phyloP scores from a whole-genome alignment of 352 stramenopile genomes.

The Aphanomyces stellatus region DNA sequence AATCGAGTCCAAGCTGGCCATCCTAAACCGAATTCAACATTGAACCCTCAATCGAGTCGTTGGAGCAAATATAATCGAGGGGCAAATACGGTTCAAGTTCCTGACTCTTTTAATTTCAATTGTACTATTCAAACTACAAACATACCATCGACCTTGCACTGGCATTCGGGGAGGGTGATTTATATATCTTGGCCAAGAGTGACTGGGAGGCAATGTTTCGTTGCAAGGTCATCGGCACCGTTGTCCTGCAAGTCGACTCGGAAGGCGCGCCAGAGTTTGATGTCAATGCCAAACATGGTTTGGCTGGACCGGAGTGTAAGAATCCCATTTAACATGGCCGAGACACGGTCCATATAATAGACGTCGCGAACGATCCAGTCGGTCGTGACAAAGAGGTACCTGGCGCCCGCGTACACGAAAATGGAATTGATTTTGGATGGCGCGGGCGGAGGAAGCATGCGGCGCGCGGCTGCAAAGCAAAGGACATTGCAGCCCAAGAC shows the following conservation, averaged over 20 bases:
- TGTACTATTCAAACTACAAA: too few relatives aligned
- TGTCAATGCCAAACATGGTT: neutral
- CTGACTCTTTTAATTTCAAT: too few relatives aligned
- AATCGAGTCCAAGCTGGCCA: too few relatives aligned
- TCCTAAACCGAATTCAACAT: too few relatives aligned
- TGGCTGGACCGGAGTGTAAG: neutral
- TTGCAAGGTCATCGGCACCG: too few relatives aligned
- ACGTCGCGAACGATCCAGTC: neutral
- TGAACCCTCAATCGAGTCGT: too few relatives aligned
- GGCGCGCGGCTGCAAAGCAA: neutral
- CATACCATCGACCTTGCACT: too few relatives aligned
- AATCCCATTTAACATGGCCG: neutral
- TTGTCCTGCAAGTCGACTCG: neutral
- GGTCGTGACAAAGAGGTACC: neutral
- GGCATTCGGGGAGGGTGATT: too few relatives aligned
- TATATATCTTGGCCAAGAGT: too few relatives aligned
- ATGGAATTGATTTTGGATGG: neutral
- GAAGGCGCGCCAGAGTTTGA: neutral
- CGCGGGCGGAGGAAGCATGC: neutral
- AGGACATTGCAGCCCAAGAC: conserved; percentile 6
- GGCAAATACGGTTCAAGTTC: too few relatives aligned
- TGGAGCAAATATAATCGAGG: too few relatives aligned
- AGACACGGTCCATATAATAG: neutral
- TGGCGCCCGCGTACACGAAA: neutral
- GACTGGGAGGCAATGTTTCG: too few relatives aligned